phyloP scores from a whole-genome alignment of 208 protist species.

The Angomonas deanei region DNA sequence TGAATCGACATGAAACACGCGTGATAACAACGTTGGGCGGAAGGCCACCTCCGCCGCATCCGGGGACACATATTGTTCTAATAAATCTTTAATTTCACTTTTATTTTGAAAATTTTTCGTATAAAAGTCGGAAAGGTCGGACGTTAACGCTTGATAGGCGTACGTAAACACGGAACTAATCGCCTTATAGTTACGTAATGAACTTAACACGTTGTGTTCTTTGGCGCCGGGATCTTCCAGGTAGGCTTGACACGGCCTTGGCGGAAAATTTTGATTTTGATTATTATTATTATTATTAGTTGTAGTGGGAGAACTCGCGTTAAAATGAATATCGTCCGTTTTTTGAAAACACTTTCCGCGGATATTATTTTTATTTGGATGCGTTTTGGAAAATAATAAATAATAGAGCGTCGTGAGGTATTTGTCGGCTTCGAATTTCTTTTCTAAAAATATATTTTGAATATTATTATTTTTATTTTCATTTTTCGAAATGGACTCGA shows the following conservation, averaged over 20 bases:
- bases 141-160: constrained; percentile 67
- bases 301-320: constrained; percentile 13
- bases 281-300: constrained; percentile 2
- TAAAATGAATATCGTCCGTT: background rate
- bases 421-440: background rate
- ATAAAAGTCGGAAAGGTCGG: constrained; percentile 14
- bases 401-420: background rate
- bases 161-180: constrained; percentile 66
- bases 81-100: background rate
- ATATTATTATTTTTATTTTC: constrained; percentile 1
- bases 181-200: constrained; percentile 61
- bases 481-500: too few species aligned
- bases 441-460: background rate
- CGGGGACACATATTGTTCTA: constrained; percentile 38
- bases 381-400: background rate
- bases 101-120: background rate
- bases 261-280: constrained; percentile 3
- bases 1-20: constrained; percentile 70
- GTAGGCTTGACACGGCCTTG: constrained; percentile 37
- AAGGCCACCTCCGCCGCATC: constrained; percentile 36
- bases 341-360: too few species aligned
- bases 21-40: constrained; percentile 78
- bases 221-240: constrained; percentile 66
- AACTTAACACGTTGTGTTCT: constrained; percentile 83
- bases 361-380: constrained; percentile 1